Percentiles rank a stretch among this genome's conserved stretches.
Evolutionary conservation across 2,329 filamentous ascomycete genomes (phyloP).

Genomic region (Exophiala sideris): DNA sequence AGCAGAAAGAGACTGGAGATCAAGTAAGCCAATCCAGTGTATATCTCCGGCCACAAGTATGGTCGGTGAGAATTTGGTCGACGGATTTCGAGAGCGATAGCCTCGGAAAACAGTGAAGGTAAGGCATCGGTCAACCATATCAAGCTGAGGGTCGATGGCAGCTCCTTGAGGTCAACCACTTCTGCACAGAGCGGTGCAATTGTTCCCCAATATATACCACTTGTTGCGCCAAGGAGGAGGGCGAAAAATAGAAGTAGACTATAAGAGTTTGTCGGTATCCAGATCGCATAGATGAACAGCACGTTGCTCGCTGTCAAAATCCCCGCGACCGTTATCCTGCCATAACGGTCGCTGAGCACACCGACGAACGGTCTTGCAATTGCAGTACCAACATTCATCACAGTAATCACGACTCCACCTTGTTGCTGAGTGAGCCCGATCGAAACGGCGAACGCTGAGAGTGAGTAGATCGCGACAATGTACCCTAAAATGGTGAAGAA

Average conservation of each 20-base stretch:
- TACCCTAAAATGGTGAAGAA: conserved; percentile 50
- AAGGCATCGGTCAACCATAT: conserved; percentile 30
- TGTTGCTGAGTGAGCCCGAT: conserved; percentile 41
- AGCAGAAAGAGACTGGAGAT: conserved; percentile 28
- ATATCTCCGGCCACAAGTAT: conserved; percentile 53
- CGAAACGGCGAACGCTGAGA: conserved; percentile 47
- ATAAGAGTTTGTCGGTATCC: conserved; percentile 45
- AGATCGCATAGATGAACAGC: conserved; percentile 43
- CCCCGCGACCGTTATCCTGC: conserved; percentile 43
- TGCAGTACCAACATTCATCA: conserved; percentile 49
- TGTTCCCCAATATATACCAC: conserved; percentile 49
- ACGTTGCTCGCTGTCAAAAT: conserved; percentile 40
- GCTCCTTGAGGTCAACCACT: conserved; percentile 29
- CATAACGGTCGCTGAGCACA: conserved; percentile 43
- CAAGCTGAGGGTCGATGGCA: conserved; percentile 30
- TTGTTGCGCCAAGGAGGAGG: conserved; percentile 42
- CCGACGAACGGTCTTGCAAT: conserved; percentile 48
- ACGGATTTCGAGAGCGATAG: conserved; percentile 53
- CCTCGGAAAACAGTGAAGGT: conserved; percentile 52
- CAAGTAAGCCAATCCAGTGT: conserved; percentile 39
- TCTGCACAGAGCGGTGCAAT: conserved; percentile 32
- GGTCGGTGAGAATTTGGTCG: conserved; percentile 38
- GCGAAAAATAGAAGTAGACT: conserved; percentile 45
- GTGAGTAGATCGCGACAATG: conserved; percentile 44
- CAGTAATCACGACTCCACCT: conserved; percentile 40